Evolutionary conservation across 495 filamentous ascomycete genomes (phyloP), one percentile per base, ranked within the genome.

Genomic region (Aspergillus funiculosus): DNA sequence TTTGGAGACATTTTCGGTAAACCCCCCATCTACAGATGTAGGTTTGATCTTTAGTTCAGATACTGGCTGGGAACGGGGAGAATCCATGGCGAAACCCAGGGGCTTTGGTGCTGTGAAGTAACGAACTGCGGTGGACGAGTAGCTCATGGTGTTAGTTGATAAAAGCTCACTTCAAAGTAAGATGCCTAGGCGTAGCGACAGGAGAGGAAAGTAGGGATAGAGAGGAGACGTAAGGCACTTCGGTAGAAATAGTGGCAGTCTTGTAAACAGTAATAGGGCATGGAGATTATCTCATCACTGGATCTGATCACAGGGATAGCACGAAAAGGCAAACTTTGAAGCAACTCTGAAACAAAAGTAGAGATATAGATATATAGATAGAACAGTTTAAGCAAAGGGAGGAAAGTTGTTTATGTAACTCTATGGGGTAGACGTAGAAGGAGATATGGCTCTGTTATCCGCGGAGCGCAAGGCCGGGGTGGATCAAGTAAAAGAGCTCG

Each of bases 231-330:
- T 64, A 92, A 68, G 53, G 86, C 83, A 58, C 80, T 90, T 73
- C 85, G 85, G 74, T 86, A 89, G 75, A 94, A 94, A 65, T 91
- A 92, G 62, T 92, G 87, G 60, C 86, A 94, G 62, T 94, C 85
- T 74, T 92, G 85, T 36, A 85, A 72, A 64, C 71, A 94, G 63
- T 89, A 92, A 50, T 76, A 67, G 69, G 86, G 86, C 86, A 91
- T 92, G 57, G 62, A 59, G 50, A 17, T 57, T 62, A 64, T 50
- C 52, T 56, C 60, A 62, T 60, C 46, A 51, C 51, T 37, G 13
- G n/a, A 27, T 25, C 13, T 13, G 27, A 58, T 52, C 51, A 51
- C 55, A 35, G 39, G 51, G 27, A 24, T 22, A 25, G 30, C 17
- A 26, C 28, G 31, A 43, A 10, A 40, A 15, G 45, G 39, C 24